Base-by-base conservation (phyloP, 495 filamentous ascomycete genomes). In the Penicillium maclennaniae region DNA sequence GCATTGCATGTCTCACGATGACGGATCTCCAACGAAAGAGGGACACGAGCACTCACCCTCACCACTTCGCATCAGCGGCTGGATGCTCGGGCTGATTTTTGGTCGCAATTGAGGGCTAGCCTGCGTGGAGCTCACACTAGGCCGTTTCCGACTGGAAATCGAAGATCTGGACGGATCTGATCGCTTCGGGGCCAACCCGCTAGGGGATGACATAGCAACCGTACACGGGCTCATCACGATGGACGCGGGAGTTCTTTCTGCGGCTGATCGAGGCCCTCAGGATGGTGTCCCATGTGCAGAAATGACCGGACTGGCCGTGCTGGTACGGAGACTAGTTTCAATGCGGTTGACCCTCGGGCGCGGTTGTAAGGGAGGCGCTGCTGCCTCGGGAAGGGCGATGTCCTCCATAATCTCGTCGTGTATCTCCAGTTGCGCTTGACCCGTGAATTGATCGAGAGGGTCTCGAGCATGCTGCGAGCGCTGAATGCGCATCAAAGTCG, bases 11-110 rank as follows among this genome's bases (percentile, higher is more conserved):
- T 6, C 16, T 17, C 1, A 40, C 1, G 4, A 40, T 17, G 7
- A 9, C 38, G 38, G 36, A 42, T 20, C 21, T 34, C 7, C 19
- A 17, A 59, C 45, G 19, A 16, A 26, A 51, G 51, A 26, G 43
- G n/a, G n/a, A n/a, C n/a, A 52, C 40, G 19, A 31, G 6, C 1
- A 73, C 78, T 79, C 65, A 89, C 86, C 81, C 43, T 89, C 87
- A 56, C 81, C 85, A 53, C 82, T 81, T 7, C 89, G 90, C 43
- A 97, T 77, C 21, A 96, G 65, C 6, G 93, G 93, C 62, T 96
- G 95, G 63, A 98, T 96, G 63, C 81, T 92, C 6, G 93, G 93
- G 16, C 91, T 96, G 49, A 97, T 97, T 65, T 85, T 92, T 20
- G 93, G 93, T n/a, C 88, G 77, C 38, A 98, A 64, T 19, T 91